Conservation (phyloP, 179 eudicot species). For the Spinacia oleracea region DNA sequence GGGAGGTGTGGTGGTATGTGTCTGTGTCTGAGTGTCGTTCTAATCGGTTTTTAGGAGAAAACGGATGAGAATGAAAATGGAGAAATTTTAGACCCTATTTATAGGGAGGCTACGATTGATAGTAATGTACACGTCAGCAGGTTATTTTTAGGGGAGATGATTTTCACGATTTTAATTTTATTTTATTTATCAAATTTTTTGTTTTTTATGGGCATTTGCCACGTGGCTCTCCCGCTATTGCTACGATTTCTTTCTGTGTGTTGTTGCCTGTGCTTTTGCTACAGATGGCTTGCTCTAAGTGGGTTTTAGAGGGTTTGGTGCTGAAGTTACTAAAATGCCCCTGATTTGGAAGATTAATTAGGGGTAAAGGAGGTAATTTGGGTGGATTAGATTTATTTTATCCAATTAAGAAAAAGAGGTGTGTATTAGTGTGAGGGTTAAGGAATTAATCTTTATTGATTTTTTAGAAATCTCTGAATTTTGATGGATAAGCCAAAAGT, state of each 20-base stretch:
- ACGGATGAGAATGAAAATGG: constrained; percentile 24
- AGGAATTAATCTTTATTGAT: neutral
- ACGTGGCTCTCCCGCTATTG: constrained; percentile 27
- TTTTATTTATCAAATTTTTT: neutral
- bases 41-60: constrained; percentile 10
- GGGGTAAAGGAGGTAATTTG: neutral
- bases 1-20: neutral
- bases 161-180: neutral
- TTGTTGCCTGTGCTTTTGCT: constrained; percentile 8
- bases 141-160: constrained; percentile 9
- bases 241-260: neutral
- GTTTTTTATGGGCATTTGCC: constrained; percentile 8
- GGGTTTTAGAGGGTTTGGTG: neutral
- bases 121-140: constrained; percentile 47
- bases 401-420: neutral
- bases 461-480: neutral
- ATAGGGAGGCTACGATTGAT: constrained; percentile 63
- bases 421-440: neutral
- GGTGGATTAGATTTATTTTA: neutral
- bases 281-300: neutral
- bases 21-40: constrained; percentile 21
- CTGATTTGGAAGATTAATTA: neutral
- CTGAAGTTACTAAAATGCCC: neutral
- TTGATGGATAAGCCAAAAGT: neutral
- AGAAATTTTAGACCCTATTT: constrained; percentile 37